phyloP scores from a whole-genome alignment of 2,329 filamentous ascomycete species.

The Aspergillus pseudoterreus region DNA sequence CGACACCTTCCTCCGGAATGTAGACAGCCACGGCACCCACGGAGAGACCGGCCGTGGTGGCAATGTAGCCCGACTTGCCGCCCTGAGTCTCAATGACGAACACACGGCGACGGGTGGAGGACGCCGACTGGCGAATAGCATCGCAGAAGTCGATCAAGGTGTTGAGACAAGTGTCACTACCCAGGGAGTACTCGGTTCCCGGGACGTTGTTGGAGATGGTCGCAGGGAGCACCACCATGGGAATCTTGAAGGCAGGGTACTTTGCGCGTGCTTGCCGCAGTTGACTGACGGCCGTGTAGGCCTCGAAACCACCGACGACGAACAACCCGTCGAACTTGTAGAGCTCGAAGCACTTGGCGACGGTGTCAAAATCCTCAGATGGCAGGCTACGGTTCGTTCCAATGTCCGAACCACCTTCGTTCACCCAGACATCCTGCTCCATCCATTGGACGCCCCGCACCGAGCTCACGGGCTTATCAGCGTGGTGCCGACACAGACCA shows the following conservation, averaged over 20 bases:
- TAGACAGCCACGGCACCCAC: slow-evolving; percentile 75
- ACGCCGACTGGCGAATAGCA: slow-evolving; percentile 94
- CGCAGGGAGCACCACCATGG: slow-evolving; percentile 84
- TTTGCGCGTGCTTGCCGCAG: slow-evolving; percentile 73
- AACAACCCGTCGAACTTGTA: slow-evolving; percentile 90
- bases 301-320: slow-evolving; percentile 90
- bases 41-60: not conserved
- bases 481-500: slow-evolving; percentile 85
- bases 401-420: slow-evolving; percentile 94
- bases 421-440: slow-evolving; percentile 92
- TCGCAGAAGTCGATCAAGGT: slow-evolving; percentile 92
- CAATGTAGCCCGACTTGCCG: slow-evolving; percentile 43
- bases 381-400: slow-evolving; percentile 94
- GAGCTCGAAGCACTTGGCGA: slow-evolving; percentile 76
- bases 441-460: slow-evolving; percentile 88
- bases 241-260: slow-evolving; percentile 85
- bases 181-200: slow-evolving; percentile 92
- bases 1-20: slow-evolving; percentile 93
- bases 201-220: slow-evolving; percentile 98
- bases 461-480: slow-evolving; percentile 73
- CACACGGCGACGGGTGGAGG: slow-evolving; percentile 82
- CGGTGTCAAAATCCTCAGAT: slow-evolving; percentile 75
- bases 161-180: slow-evolving; percentile 93
- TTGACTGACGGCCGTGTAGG: slow-evolving; percentile 85
- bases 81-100: slow-evolving; percentile 98